phyloP scores from a whole-genome alignment of 1,284 basidiomycete species.

The Boletus hoseneyae region DNA sequence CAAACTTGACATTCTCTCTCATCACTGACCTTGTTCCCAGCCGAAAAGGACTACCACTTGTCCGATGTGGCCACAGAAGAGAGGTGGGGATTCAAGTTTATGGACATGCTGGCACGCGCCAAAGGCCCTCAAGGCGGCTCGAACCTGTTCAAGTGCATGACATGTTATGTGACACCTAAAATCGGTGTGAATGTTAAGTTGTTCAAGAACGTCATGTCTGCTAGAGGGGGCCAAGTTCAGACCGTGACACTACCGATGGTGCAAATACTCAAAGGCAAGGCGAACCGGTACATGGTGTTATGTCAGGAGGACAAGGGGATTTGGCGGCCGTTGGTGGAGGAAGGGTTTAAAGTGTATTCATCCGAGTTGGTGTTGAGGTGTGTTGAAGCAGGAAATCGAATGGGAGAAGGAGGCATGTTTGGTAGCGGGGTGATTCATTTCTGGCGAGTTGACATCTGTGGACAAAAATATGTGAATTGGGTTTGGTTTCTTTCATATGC shows the following conservation, averaged over 20 bases:
- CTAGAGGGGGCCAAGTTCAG: slow-evolving; percentile 68
- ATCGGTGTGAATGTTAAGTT: slow-evolving; percentile 53
- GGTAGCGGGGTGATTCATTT: slow-evolving; percentile 11
- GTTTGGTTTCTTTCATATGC: too few species aligned
- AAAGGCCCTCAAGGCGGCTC: slow-evolving; percentile 42
- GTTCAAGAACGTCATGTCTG: slow-evolving; percentile 60
- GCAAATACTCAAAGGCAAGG: slow-evolving; percentile 50
- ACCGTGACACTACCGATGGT: slow-evolving; percentile 46
- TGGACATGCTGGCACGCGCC: slow-evolving; percentile 56
- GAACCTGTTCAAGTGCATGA: slow-evolving; percentile 56
- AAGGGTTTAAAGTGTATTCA: slow-evolving; percentile 58
- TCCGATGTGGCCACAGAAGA: slow-evolving; percentile 58
- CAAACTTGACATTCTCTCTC: neutral
- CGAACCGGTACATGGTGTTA: slow-evolving; percentile 58
- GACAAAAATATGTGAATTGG: too few species aligned
- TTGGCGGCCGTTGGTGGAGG: slow-evolving; percentile 55
- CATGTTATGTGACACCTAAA: slow-evolving; percentile 71
- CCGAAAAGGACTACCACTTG: slow-evolving; percentile 57
- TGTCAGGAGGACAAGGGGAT: slow-evolving; percentile 55
- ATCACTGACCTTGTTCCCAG: slow-evolving; percentile 37
- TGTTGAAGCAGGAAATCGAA: slow-evolving; percentile 62
- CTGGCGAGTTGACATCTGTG: too few species aligned
- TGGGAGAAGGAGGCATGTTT: slow-evolving; percentile 46
- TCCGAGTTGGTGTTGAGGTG: slow-evolving; percentile 63
- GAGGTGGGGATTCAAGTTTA: slow-evolving; percentile 62